Evolutionary conservation across 2,329 filamentous ascomycete species (phyloP), one percentile per base, ranked within the genome.

Genomic region (Blastomyces parvus): DNA sequence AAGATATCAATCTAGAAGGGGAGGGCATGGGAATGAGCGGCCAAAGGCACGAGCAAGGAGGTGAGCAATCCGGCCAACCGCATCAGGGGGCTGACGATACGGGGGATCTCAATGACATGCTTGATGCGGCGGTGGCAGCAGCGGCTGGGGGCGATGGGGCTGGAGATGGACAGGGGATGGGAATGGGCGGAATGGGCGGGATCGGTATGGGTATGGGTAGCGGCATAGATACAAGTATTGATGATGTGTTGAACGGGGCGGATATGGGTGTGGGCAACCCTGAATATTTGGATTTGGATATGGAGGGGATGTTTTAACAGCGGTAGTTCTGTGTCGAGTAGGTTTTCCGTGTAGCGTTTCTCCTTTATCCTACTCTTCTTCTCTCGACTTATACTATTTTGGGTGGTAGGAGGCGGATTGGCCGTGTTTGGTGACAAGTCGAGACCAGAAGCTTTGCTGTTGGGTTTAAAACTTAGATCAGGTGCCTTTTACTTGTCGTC

Each of bases 271-370:
- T 77, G 69, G 74, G 71, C 0, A 78, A 78, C 67, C 77, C 77
- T 13, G 76, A 78, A 64, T 78, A 77, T 68, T 64, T 79, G 42
- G 76, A 78, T 71, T 66, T 78, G 64, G 76, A 78, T 69, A 77
- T 78, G 76, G 76, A 78, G 66, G 75, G 74, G 9, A 77, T 78
- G 74, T 77, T 78, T 62, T 76, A 65, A 64, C 38, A 59, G 61
- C 63, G 25, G 25, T 30, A 25, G 9, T 13, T 22, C 36, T 38
- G 9, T 11, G 30, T 33, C 5, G 9, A 38, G 36, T 8, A 38
- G 36, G 36, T 38, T 38, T 38, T 38, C 36, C 36, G 36, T 8
- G 36, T 38, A 38, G 36, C 7, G 9, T 2, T 38, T 38, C 2
- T 38, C 36, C 9, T 38, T 8, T 38, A 13, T 38, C 2, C 36